Percentiles rank a stretch among this genome's conserved stretches.
These are phyloP conservation scores for Auriscalpium orientale DNA, from an alignment of 768 basidiomycete species.

Conservation along the genomic window DNA sequence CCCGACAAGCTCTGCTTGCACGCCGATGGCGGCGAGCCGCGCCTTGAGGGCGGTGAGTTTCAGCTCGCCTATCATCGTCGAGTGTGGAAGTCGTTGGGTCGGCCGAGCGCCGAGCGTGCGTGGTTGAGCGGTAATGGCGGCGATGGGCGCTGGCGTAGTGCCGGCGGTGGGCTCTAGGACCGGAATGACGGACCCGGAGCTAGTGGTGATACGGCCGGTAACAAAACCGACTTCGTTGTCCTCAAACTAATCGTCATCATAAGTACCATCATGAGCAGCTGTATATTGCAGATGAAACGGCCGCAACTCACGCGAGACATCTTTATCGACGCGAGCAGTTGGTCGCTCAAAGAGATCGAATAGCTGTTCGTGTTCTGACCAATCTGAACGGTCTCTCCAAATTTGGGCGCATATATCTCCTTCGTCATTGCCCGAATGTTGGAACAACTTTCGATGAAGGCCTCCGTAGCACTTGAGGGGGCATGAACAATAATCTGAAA, in stretches of 20 bases:
- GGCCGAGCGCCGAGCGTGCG: constrained; percentile 61
- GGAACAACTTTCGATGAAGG: constrained; percentile 73
- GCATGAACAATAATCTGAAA: constrained; percentile 86
- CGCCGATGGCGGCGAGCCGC: constrained; percentile 63
- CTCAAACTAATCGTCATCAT: constrained; percentile 61
- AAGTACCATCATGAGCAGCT: not conserved
- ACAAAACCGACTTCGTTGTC: constrained; percentile 96
- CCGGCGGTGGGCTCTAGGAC: constrained; percentile 57
- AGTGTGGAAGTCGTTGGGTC: constrained; percentile 63
- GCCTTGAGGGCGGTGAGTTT: constrained; percentile 85
- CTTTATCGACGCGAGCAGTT: constrained; percentile 66
- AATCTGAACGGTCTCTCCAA: constrained; percentile 78
- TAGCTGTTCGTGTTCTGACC: constrained; percentile 95
- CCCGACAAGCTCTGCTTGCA: constrained; percentile 92
- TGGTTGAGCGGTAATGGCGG: constrained; percentile 20
- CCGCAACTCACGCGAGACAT: constrained; percentile 71
- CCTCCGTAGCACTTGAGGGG: constrained; percentile 51
- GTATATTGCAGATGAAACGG: not conserved
- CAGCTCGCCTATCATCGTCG: constrained; percentile 96
- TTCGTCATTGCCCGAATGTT: constrained; percentile 86
- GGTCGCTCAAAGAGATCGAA: constrained; percentile 90
- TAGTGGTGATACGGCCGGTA: constrained; percentile 76
- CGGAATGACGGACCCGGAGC: constrained; percentile 84
- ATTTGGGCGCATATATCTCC: constrained; percentile 76
- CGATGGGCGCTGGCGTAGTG: not conserved